Evolutionary conservation across 1,139 yeast genomes (phyloP).

Genomic region (Arxiozyma bovina): DNA sequence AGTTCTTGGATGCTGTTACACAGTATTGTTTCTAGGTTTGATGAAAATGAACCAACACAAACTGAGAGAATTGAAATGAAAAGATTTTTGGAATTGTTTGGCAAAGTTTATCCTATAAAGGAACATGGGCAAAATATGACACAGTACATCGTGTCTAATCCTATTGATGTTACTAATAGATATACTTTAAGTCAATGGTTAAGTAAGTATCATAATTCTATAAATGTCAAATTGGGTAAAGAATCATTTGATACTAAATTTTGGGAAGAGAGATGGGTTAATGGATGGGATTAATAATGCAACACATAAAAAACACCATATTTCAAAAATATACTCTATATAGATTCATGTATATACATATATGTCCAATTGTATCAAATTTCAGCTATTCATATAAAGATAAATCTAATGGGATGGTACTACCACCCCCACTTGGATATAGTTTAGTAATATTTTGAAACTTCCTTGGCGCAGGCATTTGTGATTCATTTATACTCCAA

Average conservation of each 20-base stretch:
- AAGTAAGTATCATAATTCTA: constrained; percentile 90
- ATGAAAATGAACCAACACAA: constrained; percentile 60
- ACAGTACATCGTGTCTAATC: constrained; percentile 47
- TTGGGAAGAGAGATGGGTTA: constrained; percentile 92
- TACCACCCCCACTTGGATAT: constrained; percentile 94
- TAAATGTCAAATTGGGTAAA: constrained; percentile 76
- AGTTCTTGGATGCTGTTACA: constrained; percentile 92
- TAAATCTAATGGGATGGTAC: constrained; percentile 80
- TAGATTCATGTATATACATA: neutral
- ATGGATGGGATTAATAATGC: constrained; percentile 46
- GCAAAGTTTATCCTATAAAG: constrained; percentile 89
- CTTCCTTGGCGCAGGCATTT: constrained; percentile 76
- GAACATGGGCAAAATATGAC: constrained; percentile 84
- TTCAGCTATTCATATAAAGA: constrained; percentile 29
- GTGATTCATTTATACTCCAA: constrained; percentile 50
- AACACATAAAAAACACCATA: neutral
- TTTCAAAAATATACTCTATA: no score
- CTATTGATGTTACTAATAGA: constrained; percentile 60
- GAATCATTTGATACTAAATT: constrained; percentile 75
- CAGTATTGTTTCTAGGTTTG: constrained; percentile 71
- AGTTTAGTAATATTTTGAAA: constrained; percentile 62
- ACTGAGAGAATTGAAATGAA: constrained; percentile 63
- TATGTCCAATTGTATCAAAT: no score
- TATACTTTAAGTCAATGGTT: constrained; percentile 86
- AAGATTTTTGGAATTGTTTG: constrained; percentile 60